A percentile compares a stretch with the other conserved stretches of the same genome.
Evolutionary conservation across 306 rosid species (phyloP).

Genomic region (Cajanus cajan): DNA sequence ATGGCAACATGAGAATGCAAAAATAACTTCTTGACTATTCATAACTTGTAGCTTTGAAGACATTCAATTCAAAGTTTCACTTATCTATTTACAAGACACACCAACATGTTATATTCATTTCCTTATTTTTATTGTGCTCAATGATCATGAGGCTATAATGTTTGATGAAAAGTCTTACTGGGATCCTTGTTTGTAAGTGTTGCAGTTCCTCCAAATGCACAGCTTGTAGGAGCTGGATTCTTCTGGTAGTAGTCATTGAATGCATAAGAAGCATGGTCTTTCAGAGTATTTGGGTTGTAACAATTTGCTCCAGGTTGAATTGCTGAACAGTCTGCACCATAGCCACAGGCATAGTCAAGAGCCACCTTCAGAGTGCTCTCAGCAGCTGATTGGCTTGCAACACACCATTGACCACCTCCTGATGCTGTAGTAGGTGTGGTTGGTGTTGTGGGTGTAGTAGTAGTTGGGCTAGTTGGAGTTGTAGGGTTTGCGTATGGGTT

Average conservation of each 20-base stretch:
- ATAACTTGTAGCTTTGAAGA: not conserved
- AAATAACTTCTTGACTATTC: not conserved
- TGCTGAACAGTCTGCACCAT: slow-evolving; percentile 87
- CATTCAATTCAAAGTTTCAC: not conserved
- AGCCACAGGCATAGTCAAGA: slow-evolving; percentile 97
- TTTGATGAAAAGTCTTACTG: slow-evolving; percentile 52
- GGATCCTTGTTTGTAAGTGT: slow-evolving; percentile 73
- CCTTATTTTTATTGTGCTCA: not conserved
- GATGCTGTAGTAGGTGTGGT: slow-evolving; percentile 33
- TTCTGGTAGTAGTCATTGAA: slow-evolving; percentile 88
- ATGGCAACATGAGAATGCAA: not conserved
- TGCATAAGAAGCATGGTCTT: slow-evolving; percentile 92
- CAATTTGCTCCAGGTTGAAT: slow-evolving; percentile 73
- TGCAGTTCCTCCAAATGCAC: slow-evolving; percentile 91
- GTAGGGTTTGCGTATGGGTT: slow-evolving; percentile 34
- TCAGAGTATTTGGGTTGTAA: slow-evolving; percentile 73
- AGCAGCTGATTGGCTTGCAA: slow-evolving; percentile 71
- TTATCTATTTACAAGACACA: not conserved
- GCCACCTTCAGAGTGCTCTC: slow-evolving; percentile 89
- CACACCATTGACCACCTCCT: slow-evolving; percentile 79
- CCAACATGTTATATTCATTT: not conserved
- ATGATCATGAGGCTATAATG: not conserved
- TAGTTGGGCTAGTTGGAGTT: slow-evolving; percentile 30
- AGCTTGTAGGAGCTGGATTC: slow-evolving; percentile 91
- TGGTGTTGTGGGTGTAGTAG: slow-evolving; percentile 24